A percentile compares a stretch with the other conserved stretches of the same genome.
phyloP scores from a whole-genome alignment of 164 flowering plant genomes.

The Piper longum region DNA sequence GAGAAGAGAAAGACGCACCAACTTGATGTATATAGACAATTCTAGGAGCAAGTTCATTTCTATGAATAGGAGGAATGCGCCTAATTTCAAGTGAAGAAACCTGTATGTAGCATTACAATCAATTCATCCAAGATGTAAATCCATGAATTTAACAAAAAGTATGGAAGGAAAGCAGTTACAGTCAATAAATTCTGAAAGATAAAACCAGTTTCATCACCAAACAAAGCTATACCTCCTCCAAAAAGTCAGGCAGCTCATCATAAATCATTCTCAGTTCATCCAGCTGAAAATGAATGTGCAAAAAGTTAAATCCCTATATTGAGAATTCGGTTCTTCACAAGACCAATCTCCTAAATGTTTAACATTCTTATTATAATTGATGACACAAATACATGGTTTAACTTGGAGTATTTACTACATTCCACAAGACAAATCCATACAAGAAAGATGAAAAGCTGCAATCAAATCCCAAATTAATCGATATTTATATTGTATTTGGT shows the following conservation, averaged over 20 bases:
- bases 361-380: too few species aligned
- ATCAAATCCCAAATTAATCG: too few species aligned
- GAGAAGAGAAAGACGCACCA: slow-evolving; percentile 33
- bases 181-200: not conserved
- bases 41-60: slow-evolving; percentile 36
- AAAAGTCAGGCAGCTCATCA: slow-evolving; percentile 82
- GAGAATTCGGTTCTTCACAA: too few species aligned
- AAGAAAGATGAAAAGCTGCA: too few species aligned
- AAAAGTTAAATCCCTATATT: too few species aligned
- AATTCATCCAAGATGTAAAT: not conserved
- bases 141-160: not conserved
- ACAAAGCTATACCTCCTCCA: slow-evolving; percentile 48
- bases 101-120: slow-evolving; percentile 16
- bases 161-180: not conserved
- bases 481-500: too few species aligned
- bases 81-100: slow-evolving; percentile 64
- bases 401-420: too few species aligned
- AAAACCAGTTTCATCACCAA: not conserved
- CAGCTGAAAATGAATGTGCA: slow-evolving; percentile 27
- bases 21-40: slow-evolving; percentile 78
- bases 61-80: slow-evolving; percentile 40
- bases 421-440: too few species aligned
- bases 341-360: not conserved
- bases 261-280: slow-evolving; percentile 88
- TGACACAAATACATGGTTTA: too few species aligned